Percentiles rank a stretch among this genome's conserved stretches.
Evolutionary conservation across 1,284 basidiomycete species (phyloP).

Genomic region (Cutaneotrichosporon dermatis): DNA sequence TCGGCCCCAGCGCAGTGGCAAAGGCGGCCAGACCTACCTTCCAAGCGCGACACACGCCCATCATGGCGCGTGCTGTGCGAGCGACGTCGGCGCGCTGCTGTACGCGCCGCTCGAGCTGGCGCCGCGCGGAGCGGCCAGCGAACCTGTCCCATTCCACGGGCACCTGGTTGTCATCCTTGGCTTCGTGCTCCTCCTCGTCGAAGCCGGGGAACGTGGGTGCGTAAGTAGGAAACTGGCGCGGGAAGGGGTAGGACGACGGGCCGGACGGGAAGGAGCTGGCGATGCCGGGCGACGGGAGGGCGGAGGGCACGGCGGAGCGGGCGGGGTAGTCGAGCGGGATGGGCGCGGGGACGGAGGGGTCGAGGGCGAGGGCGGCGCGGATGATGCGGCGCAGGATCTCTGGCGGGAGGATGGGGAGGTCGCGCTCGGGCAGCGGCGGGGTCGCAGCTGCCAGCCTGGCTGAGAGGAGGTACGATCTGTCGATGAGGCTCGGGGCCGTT

Average conservation of each 20-base stretch:
- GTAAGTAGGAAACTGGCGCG: background rate
- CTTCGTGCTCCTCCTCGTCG: background rate
- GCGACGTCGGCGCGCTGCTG: slow-evolving; percentile 3
- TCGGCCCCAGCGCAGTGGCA: background rate
- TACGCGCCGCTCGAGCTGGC: slow-evolving; percentile 3
- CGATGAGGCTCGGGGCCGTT: background rate
- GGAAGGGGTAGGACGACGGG: background rate
- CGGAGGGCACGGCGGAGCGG: background rate
- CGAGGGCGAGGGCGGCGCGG: slow-evolving; percentile 25
- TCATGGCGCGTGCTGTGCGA: slow-evolving; percentile 41
- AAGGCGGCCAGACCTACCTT: slow-evolving; percentile 54
- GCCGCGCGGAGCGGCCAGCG: slow-evolving; percentile 22
- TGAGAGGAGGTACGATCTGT: slow-evolving; percentile 7
- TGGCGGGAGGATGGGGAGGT: slow-evolving; percentile 12
- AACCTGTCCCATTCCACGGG: slow-evolving; percentile 26
- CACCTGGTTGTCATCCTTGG: background rate
- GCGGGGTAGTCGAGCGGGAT: slow-evolving; percentile 2
- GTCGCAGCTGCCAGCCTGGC: slow-evolving; percentile 6
- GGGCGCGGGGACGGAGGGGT: slow-evolving; percentile 10
- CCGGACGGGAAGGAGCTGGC: background rate
- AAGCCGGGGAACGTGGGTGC: background rate
- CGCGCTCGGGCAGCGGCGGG: background rate
- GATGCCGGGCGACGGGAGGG: background rate
- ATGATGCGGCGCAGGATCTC: slow-evolving; percentile 35
- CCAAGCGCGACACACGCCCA: slow-evolving; percentile 66